Conservation (phyloP, 306 rosid genomes). For the Vigna unguiculata region DNA sequence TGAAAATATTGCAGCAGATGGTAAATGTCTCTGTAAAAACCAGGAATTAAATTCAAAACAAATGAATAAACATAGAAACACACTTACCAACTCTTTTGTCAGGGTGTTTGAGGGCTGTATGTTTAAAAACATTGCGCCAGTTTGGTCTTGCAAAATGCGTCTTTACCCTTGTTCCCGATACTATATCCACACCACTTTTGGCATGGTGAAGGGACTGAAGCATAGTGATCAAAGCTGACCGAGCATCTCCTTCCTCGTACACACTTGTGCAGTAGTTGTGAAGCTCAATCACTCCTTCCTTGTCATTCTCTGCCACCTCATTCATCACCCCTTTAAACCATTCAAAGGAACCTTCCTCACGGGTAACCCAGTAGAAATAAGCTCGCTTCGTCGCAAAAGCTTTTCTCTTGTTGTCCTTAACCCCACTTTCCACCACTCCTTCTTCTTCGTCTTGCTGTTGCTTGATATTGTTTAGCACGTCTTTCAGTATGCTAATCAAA, state of each 20-base stretch:
- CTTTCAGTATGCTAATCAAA: slow-evolving; percentile 80
- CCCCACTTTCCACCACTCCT: slow-evolving; percentile 43
- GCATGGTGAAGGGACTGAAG: slow-evolving; percentile 86
- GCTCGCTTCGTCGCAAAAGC: slow-evolving; percentile 73
- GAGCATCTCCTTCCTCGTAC: slow-evolving; percentile 88
- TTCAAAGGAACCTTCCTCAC: slow-evolving; percentile 87
- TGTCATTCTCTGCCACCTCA: slow-evolving; percentile 77
- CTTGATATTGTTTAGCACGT: slow-evolving; percentile 82
- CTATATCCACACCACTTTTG: slow-evolving; percentile 72
- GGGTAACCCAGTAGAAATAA: slow-evolving; percentile 93
- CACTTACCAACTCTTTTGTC: slow-evolving; percentile 80
- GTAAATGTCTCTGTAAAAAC: not conserved
- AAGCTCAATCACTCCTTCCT: slow-evolving; percentile 71
- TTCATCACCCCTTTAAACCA: slow-evolving; percentile 91
- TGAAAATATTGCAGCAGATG: slow-evolving; percentile 29
- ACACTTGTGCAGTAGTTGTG: slow-evolving; percentile 87
- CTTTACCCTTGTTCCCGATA: slow-evolving; percentile 80
- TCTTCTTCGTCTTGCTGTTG: slow-evolving; percentile 61
- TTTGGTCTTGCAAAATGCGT: slow-evolving; percentile 87
- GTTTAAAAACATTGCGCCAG: slow-evolving; percentile 82
- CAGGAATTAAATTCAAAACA: not conserved
- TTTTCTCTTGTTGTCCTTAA: slow-evolving; percentile 53
- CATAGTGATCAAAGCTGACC: slow-evolving; percentile 85
- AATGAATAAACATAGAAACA: not conserved
- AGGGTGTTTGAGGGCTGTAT: slow-evolving; percentile 62